Conservation (phyloP, 169 alveolate genomes). For the Plasmodium falciparum region DNA sequence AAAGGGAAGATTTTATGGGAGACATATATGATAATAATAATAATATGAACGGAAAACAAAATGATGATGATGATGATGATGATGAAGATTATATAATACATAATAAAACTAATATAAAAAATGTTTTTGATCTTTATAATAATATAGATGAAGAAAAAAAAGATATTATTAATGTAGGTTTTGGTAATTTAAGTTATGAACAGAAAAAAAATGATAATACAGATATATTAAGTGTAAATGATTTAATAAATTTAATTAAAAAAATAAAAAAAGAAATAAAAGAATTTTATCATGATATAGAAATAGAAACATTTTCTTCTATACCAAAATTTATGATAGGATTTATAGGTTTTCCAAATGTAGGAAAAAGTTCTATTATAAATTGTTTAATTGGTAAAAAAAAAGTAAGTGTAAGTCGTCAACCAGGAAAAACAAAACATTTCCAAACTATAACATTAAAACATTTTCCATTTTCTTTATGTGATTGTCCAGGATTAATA, state of each 20-base stretch:
- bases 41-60: neutral
- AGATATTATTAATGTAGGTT: constrained; percentile 44
- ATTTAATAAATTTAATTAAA: constrained; percentile 76
- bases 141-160: neutral
- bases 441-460: constrained; percentile 93
- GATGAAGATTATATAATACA: neutral
- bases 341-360: constrained; percentile 99
- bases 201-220: constrained; percentile 60
- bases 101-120: neutral
- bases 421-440: constrained; percentile 99
- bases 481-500: constrained; percentile 98
- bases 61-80: neutral
- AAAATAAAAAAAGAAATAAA: constrained; percentile 57
- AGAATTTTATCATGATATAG: constrained; percentile 45
- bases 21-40: neutral
- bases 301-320: constrained; percentile 30
- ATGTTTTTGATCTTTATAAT: neutral
- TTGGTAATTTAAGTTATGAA: constrained; percentile 65
- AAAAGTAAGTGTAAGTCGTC: constrained; percentile 95
- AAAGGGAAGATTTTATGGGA: neutral
- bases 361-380: constrained; percentile 99
- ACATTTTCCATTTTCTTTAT: constrained; percentile 90
- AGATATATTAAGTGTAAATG: constrained; percentile 79
- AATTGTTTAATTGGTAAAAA: constrained; percentile 96
- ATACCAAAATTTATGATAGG: constrained; percentile 92